Evolutionary conservation across 108 stramenopile species (phyloP).

Genomic region (Skeletonema costatum): DNA sequence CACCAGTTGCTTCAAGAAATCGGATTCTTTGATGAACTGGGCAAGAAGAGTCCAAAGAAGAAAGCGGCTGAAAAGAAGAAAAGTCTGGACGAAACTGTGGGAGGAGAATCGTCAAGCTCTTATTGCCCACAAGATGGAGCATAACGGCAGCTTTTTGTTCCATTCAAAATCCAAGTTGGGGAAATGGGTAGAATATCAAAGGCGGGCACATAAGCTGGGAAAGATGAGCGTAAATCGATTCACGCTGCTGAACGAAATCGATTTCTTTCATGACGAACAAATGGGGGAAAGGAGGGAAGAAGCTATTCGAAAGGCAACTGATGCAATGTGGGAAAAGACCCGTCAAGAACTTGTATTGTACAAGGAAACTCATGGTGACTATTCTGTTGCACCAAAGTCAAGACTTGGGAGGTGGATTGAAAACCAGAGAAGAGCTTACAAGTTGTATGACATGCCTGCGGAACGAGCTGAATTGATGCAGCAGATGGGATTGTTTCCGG

Average conservation of each 20-base stretch:
- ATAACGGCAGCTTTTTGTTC: neutral
- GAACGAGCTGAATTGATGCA: neutral
- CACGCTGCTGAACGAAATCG: constrained; percentile 26
- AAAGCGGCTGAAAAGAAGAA: neutral
- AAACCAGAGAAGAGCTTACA: neutral
- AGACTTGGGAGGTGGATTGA: neutral
- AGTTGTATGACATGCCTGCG: neutral
- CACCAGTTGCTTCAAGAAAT: constrained; percentile 22
- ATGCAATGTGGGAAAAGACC: neutral
- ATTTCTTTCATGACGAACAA: constrained; percentile 29
- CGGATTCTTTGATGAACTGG: constrained; percentile 43
- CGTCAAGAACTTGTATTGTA: neutral
- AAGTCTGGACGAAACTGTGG: constrained; percentile 1
- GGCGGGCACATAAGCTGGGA: constrained; percentile 29
- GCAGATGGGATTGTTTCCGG: neutral
- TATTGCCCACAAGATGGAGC: neutral
- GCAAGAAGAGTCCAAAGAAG: constrained; percentile 37
- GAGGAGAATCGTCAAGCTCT: neutral
- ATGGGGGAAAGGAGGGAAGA: constrained; percentile 20
- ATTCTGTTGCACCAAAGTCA: neutral
- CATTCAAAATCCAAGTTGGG: neutral
- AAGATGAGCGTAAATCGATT: constrained; percentile 20
- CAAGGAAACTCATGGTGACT: neutral
- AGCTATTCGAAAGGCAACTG: constrained; percentile 15
- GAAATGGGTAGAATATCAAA: constrained; percentile 40